These are phyloP conservation scores for Chaetomium olivaceum DNA, from an alignment of 2,329 filamentous ascomycete genomes.

Conservation along the genomic window DNA sequence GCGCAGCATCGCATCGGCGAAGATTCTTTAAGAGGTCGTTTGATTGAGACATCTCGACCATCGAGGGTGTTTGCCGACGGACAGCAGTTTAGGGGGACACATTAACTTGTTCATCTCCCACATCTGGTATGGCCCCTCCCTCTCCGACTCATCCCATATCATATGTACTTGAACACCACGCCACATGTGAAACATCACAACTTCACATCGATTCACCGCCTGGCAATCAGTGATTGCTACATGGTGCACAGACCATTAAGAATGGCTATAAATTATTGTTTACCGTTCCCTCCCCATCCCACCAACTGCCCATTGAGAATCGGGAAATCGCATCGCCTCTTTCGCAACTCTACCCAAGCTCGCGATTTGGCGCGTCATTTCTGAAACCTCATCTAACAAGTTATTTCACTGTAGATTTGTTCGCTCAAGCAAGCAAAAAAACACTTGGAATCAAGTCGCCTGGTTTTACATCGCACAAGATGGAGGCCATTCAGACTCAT, in stretches of 20 bases:
- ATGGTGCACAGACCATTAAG: not conserved
- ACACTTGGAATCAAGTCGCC: conserved; percentile 13
- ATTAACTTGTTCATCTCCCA: conserved; percentile 98
- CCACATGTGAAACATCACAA: not conserved
- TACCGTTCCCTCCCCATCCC: conserved; percentile 1
- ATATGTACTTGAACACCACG: not conserved
- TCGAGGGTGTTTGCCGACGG: conserved; percentile 34
- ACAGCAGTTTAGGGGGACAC: conserved; percentile 72
- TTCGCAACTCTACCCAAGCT: not conserved
- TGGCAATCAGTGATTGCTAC: not conserved
- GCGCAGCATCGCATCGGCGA: conserved; percentile 22
- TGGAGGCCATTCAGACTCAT: conserved; percentile 91
- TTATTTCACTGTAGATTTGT: conserved; percentile 33
- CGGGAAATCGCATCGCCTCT: not conserved
- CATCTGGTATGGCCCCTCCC: conserved; percentile 56
- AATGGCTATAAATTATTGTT: not conserved
- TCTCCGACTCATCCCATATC: conserved; percentile 13
- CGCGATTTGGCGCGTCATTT: not conserved
- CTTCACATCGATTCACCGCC: conserved; percentile 1
- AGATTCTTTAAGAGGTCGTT: conserved; percentile 22
- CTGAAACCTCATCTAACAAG: conserved; percentile 20
- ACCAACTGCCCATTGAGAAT: not conserved
- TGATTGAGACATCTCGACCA: conserved; percentile 39
- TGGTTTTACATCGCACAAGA: conserved; percentile 46
- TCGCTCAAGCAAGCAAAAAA: conserved; percentile 27